Evolutionary conservation across 78 protist species (phyloP).

Genomic region (Dictyostelium discoideum): DNA sequence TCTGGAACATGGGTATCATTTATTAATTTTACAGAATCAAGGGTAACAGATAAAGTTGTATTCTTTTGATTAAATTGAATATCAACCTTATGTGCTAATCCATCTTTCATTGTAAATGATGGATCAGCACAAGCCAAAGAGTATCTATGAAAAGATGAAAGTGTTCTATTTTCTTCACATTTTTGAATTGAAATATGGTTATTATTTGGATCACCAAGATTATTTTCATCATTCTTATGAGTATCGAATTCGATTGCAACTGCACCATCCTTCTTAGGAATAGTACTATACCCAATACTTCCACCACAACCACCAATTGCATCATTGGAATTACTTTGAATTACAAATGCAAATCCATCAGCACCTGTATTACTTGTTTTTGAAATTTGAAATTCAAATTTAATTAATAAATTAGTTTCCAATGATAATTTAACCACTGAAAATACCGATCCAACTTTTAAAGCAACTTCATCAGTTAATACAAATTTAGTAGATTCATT

Average conservation of each 20-base stretch:
- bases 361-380: neutral
- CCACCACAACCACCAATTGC: neutral
- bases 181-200: constrained; percentile 18
- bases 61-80: neutral
- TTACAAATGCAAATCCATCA: constrained; percentile 7
- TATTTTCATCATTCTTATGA: neutral
- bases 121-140: neutral
- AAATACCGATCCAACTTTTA: neutral
- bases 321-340: neutral
- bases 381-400: neutral
- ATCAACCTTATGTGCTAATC: neutral
- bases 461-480: neutral
- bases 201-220: neutral
- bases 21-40: neutral
- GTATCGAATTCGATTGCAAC: constrained; percentile 33
- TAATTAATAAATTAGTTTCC: neutral
- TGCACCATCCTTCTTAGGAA: neutral
- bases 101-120: neutral
- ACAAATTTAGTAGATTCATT: neutral
- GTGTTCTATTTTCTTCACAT: neutral
- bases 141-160: neutral
- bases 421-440: neutral
- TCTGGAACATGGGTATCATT: neutral
- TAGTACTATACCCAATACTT: neutral
- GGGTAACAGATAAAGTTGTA: neutral